Evolutionary conservation across 805 yeast species (phyloP), one percentile per base, ranked within the genome.

Genomic region (Cyberlindnera samutprakarnensis): DNA sequence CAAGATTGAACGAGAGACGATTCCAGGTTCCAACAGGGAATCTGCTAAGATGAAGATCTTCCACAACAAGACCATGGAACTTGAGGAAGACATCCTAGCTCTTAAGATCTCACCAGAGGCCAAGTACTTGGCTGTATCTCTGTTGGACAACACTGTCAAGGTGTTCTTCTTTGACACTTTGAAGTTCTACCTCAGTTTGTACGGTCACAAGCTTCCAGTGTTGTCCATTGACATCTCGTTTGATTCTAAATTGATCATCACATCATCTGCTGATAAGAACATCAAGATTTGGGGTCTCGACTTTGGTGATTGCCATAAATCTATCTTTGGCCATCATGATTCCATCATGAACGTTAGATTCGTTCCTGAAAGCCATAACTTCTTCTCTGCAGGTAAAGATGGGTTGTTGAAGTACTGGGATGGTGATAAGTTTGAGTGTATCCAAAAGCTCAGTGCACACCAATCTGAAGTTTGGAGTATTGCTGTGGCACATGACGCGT

Each of bases 201-300:
- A 92, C 50, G 99, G 99, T 24, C 99, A 92, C 59, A 92, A 90
- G 54, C 69, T 92, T 39, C 98, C 98, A 1, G 98, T 92, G 3
- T 65, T 92, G 33, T 80, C 95, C 3, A 73, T 92, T 44, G 98
- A 92, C 54, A 87, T 92, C 27, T 84, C 97, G 1, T 67, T 57
- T 45, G 99, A 92, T 56, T 78, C 90, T 23, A 90, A 92, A 57
- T 56, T 92, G 45, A 70, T 92, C 39, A 76, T 90, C 33, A 85
- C 97, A 0, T 84, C 96, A 4, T 86, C 96, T 1, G 98, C 98
- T 0, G 99, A 92, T 60, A 92, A 92, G 58, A 92, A 92, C 57
- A 84, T 92, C 53, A 87, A 94, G 60, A 82, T 92, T 36, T 92
- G 99, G 99, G 99, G 99, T 31, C 64, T 92, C 37, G 98, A 92